Evolutionary conservation across 306 rosid species (phyloP), one percentile per base, ranked within the genome.

Genomic region (Vigna radiata): DNA sequence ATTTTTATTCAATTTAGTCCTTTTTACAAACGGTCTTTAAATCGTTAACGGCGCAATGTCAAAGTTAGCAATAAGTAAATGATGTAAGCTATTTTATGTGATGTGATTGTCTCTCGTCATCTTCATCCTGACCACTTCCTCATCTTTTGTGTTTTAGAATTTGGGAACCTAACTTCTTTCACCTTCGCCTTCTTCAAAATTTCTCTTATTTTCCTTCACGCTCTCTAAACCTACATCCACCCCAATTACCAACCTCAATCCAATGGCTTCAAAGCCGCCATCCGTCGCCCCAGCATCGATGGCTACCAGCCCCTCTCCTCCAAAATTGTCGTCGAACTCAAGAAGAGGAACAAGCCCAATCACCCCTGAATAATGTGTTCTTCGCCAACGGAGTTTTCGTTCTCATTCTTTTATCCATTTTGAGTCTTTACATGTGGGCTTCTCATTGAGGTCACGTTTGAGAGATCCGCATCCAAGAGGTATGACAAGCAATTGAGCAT

Each of bases 181-280:
- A 73, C 79, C 78, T 64, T 95, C 46, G 52, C 79, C 36, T 82
- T 90, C 88, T 88, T 92, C 90, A 87, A 84, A 66, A 68, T 92
- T 72, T 97, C 97, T 0, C 15, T 85, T 55, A 73, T 92, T 54
- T 88, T 89, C 82, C 97, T 95, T 72, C 71, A 85, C 74, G 93
- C 81, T 21, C 75, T 95, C 63, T 90, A 87, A 75, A 85, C 96
- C 77, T 90, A 95, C 86, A 88, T 95, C 84, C 98, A 92, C 85
- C 98, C 96, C 0, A 97, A 90, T 68, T 83, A 86, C 74, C 79
- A 84, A 58, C 73, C 67, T 29, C 86, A 81, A 27, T 19, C 72
- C 73, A 82, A 60, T 63, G 93, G 90, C 56, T 46, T 82, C 77
- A 68, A 83, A 21, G 95, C 98, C 27, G 93, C 97, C 49, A 89